Conservation (phyloP, 805 yeast species). For the Millerago galiae region DNA sequence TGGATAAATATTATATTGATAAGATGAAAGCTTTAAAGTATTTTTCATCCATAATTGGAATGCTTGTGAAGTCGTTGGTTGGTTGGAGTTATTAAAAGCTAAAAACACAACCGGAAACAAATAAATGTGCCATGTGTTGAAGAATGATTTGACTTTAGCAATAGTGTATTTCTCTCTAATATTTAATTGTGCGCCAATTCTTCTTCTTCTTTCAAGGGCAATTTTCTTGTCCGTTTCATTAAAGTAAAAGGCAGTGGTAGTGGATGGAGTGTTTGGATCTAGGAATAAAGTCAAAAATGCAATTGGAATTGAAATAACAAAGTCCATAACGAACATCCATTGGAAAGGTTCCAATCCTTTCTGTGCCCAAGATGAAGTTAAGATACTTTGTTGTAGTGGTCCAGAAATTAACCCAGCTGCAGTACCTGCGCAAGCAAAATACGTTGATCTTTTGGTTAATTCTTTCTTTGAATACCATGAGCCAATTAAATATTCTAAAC, state of each 20-base stretch:
- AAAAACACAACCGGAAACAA: constrained; percentile 33
- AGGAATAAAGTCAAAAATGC: constrained; percentile 35
- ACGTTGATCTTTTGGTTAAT: constrained; percentile 28
- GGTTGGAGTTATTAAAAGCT: constrained; percentile 14
- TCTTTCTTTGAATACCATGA: constrained; percentile 32
- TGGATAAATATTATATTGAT: constrained; percentile 36
- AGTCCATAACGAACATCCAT: constrained; percentile 41
- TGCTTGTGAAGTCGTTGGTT: constrained; percentile 35
- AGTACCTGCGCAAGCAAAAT: constrained; percentile 28
- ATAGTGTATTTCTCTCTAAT: constrained; percentile 35
- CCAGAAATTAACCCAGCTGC: constrained; percentile 26
- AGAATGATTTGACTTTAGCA: constrained; percentile 29
- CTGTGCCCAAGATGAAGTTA: constrained; percentile 16
- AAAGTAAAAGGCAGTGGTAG: constrained; percentile 35
- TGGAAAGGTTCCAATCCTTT: constrained; percentile 27
- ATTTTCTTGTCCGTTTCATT: constrained; percentile 34
- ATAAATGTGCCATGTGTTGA: constrained; percentile 44
- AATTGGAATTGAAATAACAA: constrained; percentile 34
- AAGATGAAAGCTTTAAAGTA: constrained; percentile 27
- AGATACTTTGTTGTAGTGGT: constrained; percentile 30
- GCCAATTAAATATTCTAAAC: constrained; percentile 36
- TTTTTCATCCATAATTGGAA: constrained; percentile 41
- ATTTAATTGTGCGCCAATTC: constrained; percentile 37
- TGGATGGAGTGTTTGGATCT: constrained; percentile 23
- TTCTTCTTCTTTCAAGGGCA: constrained; percentile 41